Conservation (phyloP, 306 rosid species). For the Erythrophleum fordii region DNA sequence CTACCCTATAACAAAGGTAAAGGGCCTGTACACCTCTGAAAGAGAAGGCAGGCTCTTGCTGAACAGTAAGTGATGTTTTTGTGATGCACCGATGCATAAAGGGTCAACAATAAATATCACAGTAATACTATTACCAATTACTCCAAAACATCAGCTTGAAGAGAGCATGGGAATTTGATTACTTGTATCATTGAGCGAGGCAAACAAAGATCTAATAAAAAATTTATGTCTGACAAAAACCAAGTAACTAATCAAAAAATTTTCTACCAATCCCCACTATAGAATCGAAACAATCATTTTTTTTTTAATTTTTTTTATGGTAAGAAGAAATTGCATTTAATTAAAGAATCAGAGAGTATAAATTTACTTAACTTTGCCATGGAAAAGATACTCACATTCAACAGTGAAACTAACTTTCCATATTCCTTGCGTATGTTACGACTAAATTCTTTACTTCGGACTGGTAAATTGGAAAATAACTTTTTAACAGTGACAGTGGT, state of each 20-base stretch:
- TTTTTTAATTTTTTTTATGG: not conserved
- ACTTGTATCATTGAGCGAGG: not conserved
- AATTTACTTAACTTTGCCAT: slow-evolving; percentile 6
- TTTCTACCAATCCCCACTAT: not conserved
- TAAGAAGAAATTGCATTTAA: slow-evolving; percentile 11
- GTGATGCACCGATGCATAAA: slow-evolving; percentile 17
- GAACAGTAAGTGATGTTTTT: not conserved
- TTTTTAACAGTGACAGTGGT: slow-evolving; percentile 88
- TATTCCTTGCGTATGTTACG: slow-evolving; percentile 93
- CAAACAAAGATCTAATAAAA: not conserved
- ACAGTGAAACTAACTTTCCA: slow-evolving; percentile 81
- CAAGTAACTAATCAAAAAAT: not conserved
- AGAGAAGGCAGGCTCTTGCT: no score
- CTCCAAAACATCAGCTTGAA: not conserved
- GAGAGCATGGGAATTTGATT: not conserved
- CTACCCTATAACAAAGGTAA: not conserved
- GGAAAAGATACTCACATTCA: slow-evolving; percentile 71
- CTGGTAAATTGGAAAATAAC: slow-evolving; percentile 80
- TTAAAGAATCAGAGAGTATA: not conserved
- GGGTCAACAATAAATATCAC: not conserved
- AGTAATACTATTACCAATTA: not conserved
- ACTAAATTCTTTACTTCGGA: slow-evolving; percentile 82
- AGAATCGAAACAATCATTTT: not conserved
- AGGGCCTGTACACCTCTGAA: not conserved
- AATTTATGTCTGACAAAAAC: not conserved